Conservation (phyloP, 192 early-diverging fungal genomes). For the Backusella morwellensis region DNA sequence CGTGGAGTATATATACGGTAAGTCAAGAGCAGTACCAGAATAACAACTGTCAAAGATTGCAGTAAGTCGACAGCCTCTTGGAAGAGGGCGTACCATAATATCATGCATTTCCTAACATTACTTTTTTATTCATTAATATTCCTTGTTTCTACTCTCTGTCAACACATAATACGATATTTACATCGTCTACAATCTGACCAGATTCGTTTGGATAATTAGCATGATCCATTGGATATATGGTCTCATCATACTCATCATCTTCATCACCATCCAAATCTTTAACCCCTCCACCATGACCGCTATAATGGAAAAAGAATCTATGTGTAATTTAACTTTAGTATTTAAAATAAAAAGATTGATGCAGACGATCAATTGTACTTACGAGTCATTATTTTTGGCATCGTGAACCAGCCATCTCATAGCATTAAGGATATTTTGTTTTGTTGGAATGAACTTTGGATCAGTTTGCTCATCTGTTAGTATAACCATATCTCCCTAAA, state of each 20-base stretch:
- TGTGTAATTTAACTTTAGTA: neutral
- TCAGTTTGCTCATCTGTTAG: slow-evolving; percentile 75
- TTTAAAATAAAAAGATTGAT: neutral
- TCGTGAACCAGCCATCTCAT: slow-evolving; percentile 80
- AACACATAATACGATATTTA: neutral
- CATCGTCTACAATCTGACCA: slow-evolving; percentile 73
- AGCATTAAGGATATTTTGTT: slow-evolving; percentile 66
- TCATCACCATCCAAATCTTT: slow-evolving; percentile 66
- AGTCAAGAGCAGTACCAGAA: slow-evolving; percentile 76
- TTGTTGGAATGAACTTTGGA: slow-evolving; percentile 64
- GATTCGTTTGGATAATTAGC: slow-evolving; percentile 47
- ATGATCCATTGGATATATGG: slow-evolving; percentile 66
- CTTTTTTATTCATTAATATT: neutral
- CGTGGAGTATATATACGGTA: slow-evolving; percentile 78
- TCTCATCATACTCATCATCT: slow-evolving; percentile 75
- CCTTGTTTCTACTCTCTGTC: neutral
- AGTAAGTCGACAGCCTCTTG: slow-evolving; percentile 65
- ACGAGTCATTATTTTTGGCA: slow-evolving; percentile 72
- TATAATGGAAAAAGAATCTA: slow-evolving; percentile 79
- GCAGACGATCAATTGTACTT: slow-evolving; percentile 7
- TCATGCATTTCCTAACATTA: slow-evolving; percentile 55
- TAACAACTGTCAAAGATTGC: slow-evolving; percentile 87
- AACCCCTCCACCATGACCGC: slow-evolving; percentile 69
- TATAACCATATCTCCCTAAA: slow-evolving; percentile 61
- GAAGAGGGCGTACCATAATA: slow-evolving; percentile 69